Conservation (phyloP, 2,329 filamentous ascomycete genomes). For the Endoconidiophora laricicola region DNA sequence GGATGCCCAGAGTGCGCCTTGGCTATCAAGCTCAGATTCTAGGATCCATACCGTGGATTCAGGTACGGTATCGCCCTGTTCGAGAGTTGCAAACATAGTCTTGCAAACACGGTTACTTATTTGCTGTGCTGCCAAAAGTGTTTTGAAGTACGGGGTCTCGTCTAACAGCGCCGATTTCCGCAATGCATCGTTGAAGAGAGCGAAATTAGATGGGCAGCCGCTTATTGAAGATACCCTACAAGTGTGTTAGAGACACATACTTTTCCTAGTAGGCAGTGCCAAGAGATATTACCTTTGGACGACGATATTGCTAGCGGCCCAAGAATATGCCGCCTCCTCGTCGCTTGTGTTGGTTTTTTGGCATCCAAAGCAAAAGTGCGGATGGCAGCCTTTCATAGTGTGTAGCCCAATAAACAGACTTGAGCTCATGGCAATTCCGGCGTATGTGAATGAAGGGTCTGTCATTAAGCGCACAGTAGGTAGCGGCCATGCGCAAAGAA, state of each 20-base stretch:
- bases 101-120: constrained; percentile 31
- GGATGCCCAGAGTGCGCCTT: constrained; percentile 18
- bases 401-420: constrained; percentile 34
- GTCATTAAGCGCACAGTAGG: constrained; percentile 34
- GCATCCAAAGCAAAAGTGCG: constrained; percentile 29
- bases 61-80: constrained; percentile 29
- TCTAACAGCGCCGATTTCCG: constrained; percentile 19
- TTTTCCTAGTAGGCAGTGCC: neutral
- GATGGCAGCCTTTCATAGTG: constrained; percentile 33
- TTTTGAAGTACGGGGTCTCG: constrained; percentile 8
- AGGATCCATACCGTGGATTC: constrained; percentile 30
- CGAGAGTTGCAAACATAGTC: constrained; percentile 30
- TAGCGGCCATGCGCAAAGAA: constrained; percentile 35
- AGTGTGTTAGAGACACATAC: constrained; percentile 13
- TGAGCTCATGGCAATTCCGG: constrained; percentile 30
- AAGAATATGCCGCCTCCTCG: constrained; percentile 35
- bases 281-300: constrained; percentile 26
- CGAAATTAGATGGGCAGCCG: constrained; percentile 29
- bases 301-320: constrained; percentile 36
- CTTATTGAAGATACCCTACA: constrained; percentile 24
- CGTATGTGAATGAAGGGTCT: constrained; percentile 32
- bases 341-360: constrained; percentile 29
- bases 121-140: constrained; percentile 2
- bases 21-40: constrained; percentile 35
- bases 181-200: constrained; percentile 28